Percentiles rank a stretch among this genome's conserved stretches.
Conservation (phyloP, 495 filamentous ascomycete species). For the Xylaria telfairii region DNA sequence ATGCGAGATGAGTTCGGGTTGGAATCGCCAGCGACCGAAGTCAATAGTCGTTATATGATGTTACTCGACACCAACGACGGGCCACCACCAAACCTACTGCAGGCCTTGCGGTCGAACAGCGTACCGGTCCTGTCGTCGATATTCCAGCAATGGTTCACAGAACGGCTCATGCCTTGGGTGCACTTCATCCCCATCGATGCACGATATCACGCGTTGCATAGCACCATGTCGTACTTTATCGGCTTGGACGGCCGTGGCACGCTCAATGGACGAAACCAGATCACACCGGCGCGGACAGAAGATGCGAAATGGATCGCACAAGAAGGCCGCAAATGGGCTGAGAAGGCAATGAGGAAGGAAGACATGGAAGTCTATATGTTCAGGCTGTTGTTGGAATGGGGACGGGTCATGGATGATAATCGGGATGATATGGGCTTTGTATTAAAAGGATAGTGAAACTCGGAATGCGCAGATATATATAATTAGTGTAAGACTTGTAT, state of each 20-base stretch:
- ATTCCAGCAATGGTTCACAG: constrained; percentile 78
- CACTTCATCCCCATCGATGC: constrained; percentile 81
- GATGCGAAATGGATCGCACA: constrained; percentile 68
- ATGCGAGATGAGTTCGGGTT: constrained; percentile 59
- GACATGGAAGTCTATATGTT: constrained; percentile 89
- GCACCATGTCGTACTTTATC: constrained; percentile 68
- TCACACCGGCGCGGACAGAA: constrained; percentile 36
- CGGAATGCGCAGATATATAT: background rate
- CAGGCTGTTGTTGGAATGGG: constrained; percentile 78
- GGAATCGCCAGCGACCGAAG: constrained; percentile 46
- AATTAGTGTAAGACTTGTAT: background rate
- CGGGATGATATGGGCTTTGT: constrained; percentile 65
- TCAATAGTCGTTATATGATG: constrained; percentile 60
- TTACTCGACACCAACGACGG: constrained; percentile 74
- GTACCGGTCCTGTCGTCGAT: constrained; percentile 69
- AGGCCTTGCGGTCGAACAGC: constrained; percentile 65
- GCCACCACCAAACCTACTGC: constrained; percentile 66
- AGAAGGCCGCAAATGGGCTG: constrained; percentile 68
- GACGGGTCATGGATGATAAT: constrained; percentile 65
- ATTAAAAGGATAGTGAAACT: constrained; percentile 17
- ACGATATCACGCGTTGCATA: constrained; percentile 68
- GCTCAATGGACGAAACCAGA: constrained; percentile 55
- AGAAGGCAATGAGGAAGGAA: constrained; percentile 70
- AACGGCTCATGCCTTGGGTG: constrained; percentile 72
- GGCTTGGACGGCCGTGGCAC: constrained; percentile 46